phyloP scores from a whole-genome alignment of 2,329 filamentous ascomycete genomes.

The Cercospora sp. region DNA sequence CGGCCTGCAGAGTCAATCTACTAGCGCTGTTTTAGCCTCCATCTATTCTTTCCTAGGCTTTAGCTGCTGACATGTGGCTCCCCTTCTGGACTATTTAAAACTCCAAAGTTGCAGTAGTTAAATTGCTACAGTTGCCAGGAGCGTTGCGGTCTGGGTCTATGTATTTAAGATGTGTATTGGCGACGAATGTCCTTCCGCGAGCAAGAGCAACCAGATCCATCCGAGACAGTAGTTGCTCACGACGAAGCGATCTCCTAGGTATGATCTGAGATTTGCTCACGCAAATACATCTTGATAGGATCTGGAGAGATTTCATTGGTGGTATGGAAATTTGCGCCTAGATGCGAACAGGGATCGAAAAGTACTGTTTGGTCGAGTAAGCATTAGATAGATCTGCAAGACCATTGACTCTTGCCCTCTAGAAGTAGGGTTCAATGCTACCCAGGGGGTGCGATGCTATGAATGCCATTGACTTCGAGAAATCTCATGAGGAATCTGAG shows the following conservation, averaged over 20 bases:
- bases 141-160: background rate
- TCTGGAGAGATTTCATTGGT: background rate
- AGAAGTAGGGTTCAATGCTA: background rate
- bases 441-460: background rate
- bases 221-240: background rate
- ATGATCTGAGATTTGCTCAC: background rate
- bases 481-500: background rate
- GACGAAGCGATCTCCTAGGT: background rate
- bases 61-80: background rate
- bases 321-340: background rate
- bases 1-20: background rate
- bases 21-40: background rate
- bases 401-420: background rate
- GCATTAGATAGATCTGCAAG: background rate
- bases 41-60: background rate
- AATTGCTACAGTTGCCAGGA: background rate
- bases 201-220: background rate
- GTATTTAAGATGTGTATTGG: background rate
- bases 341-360: background rate
- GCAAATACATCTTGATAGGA: background rate
- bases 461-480: background rate
- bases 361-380: background rate
- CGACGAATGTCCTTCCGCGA: background rate
- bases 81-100: background rate
- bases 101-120: background rate